A percentile compares a stretch with the other conserved stretches of the same genome.
phyloP scores from a whole-genome alignment of 305 asterid genomes.

The Solanum hybrid region DNA sequence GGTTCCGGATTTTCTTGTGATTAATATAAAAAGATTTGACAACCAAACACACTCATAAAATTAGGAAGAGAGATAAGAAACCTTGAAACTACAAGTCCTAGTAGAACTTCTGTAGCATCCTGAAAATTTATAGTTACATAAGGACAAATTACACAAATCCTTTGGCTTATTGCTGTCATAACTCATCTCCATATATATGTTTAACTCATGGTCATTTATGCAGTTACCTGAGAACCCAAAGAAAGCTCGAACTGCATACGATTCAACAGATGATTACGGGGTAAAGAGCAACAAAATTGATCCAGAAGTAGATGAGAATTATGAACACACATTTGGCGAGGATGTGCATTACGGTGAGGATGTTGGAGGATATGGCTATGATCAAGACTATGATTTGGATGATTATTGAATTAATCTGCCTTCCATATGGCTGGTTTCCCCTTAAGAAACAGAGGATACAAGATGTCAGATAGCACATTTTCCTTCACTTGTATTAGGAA shows the following conservation, averaged over 20 bases:
- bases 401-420: neutral
- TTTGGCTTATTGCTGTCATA: neutral
- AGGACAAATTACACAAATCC: neutral
- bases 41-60: neutral
- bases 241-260: slow-evolving; percentile 17
- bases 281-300: slow-evolving; percentile 8
- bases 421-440: neutral
- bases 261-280: neutral
- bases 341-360: slow-evolving; percentile 14
- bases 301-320: slow-evolving; percentile 14
- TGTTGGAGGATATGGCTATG: slow-evolving; percentile 23
- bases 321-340: neutral
- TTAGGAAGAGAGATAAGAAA: neutral
- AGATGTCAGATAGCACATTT: neutral
- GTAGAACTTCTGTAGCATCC: neutral
- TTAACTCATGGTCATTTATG: neutral
- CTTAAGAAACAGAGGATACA: neutral
- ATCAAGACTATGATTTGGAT: slow-evolving; percentile 10
- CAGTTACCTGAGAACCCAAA: slow-evolving; percentile 25
- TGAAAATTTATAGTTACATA: neutral
- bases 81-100: neutral
- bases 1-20: neutral
- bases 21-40: neutral
- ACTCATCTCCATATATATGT: neutral
- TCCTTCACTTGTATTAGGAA: neutral